phyloP scores from a whole-genome alignment of 1,139 yeast species.

The Hanseniaspora gamundiae region DNA sequence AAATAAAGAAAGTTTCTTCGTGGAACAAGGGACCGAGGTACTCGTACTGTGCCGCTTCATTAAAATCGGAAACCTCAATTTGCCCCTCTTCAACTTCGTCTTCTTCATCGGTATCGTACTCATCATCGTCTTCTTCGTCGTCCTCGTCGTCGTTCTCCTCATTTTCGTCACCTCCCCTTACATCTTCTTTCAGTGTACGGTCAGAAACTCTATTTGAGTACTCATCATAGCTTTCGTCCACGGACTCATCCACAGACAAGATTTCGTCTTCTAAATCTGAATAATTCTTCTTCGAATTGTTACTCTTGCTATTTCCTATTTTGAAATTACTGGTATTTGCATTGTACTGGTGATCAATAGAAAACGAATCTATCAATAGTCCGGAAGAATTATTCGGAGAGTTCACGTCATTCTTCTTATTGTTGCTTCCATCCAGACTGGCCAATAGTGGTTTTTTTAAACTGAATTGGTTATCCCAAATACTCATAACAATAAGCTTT shows the following conservation, averaged over 20 bases:
- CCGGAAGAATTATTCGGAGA: constrained; percentile 39
- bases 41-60: constrained; percentile 24
- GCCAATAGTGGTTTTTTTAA: neutral
- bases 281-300: constrained; percentile 10
- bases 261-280: constrained; percentile 23
- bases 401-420: constrained; percentile 72
- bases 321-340: neutral
- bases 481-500: constrained; percentile 3
- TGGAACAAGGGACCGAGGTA: constrained; percentile 39
- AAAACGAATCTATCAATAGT: neutral
- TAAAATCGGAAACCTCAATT: constrained; percentile 22
- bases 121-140: constrained; percentile 16
- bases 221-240: constrained; percentile 3
- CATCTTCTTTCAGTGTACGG: too few relatives aligned
- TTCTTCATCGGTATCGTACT: constrained; percentile 22
- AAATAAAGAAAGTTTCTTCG: constrained; percentile 33
- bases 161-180: constrained; percentile 13
- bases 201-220: too few relatives aligned
- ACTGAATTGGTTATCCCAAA: constrained; percentile 7
- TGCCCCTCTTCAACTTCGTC: constrained; percentile 18
- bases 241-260: constrained; percentile 29
- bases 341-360: neutral
- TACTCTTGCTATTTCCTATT: neutral
- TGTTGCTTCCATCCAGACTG: constrained; percentile 19
- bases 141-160: constrained; percentile 19